These are phyloP conservation scores for Cyberlindnera petersonii DNA, from an alignment of 805 yeast genomes.

Conservation along the genomic window DNA sequence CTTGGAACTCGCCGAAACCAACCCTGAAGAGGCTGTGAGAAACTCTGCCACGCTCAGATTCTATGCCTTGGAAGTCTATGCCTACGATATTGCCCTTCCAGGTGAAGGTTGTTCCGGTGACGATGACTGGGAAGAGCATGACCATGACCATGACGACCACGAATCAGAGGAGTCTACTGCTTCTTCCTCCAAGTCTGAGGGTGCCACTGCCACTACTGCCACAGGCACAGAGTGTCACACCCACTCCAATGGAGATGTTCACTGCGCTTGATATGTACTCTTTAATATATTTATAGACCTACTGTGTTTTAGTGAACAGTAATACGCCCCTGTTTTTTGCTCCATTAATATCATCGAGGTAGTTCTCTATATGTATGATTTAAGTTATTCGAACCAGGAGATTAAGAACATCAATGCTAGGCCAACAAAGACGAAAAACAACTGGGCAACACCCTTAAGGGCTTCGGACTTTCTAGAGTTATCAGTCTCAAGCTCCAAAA, in stretches of 20 bases:
- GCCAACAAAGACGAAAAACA: slow-evolving; percentile 49
- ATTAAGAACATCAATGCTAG: slow-evolving; percentile 50
- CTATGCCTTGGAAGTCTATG: slow-evolving; percentile 32
- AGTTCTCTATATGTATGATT: background rate
- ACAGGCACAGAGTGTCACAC: slow-evolving; percentile 20
- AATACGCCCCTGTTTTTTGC: no score
- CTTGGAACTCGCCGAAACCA: slow-evolving; percentile 31
- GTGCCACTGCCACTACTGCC: slow-evolving; percentile 10
- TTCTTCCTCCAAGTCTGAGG: slow-evolving; percentile 6
- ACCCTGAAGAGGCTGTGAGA: slow-evolving; percentile 33
- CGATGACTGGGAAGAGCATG: slow-evolving; percentile 5
- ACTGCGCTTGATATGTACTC: slow-evolving; percentile 13
- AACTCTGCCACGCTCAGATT: slow-evolving; percentile 32
- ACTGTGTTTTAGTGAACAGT: no score
- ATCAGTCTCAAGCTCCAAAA: slow-evolving; percentile 42
- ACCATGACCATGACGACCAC: slow-evolving; percentile 1
- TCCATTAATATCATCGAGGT: no score
- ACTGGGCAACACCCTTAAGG: slow-evolving; percentile 41
- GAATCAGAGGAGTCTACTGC: background rate
- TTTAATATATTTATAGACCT: background rate
- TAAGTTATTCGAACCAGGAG: slow-evolving; percentile 26
- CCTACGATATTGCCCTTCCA: slow-evolving; percentile 26
- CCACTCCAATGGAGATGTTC: slow-evolving; percentile 19
- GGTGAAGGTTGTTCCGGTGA: slow-evolving; percentile 30
- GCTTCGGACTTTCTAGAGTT: slow-evolving; percentile 37